Conservation (phyloP, 2,329 filamentous ascomycete species). For the Coniochaeta sp. region DNA sequence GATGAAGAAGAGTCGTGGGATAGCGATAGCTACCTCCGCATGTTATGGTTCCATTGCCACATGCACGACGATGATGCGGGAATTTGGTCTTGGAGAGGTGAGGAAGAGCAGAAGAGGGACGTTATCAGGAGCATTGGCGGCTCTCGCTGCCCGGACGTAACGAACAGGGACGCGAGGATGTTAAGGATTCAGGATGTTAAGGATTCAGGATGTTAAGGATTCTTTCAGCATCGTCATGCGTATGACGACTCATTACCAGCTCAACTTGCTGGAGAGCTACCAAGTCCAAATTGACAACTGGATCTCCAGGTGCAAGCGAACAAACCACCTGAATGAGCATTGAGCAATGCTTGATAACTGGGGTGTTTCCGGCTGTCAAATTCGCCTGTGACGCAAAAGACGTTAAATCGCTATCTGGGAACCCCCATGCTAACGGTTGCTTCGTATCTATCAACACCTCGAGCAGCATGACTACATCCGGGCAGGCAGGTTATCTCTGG, state of each 20-base stretch:
- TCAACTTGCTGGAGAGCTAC: not conserved
- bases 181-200: not conserved
- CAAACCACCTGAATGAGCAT: no score
- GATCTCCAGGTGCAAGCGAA: not conserved
- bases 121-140: not conserved
- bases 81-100: not conserved
- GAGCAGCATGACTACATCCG: not conserved
- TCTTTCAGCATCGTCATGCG: not conserved
- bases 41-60: not conserved
- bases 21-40: not conserved
- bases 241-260: not conserved
- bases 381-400: not conserved
- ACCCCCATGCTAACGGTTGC: not conserved
- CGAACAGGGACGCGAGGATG: not conserved
- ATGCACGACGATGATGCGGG: not conserved
- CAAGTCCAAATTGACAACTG: no score
- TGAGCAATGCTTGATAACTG: not conserved
- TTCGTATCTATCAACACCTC: not conserved
- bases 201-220: not conserved
- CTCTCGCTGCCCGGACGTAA: not conserved
- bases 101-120: not conserved
- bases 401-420: not conserved
- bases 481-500: not conserved
- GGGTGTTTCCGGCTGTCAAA: not conserved
- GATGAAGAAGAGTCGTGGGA: not conserved